phyloP scores from a whole-genome alignment of 768 basidiomycete genomes.

The Melanogaster broomeanus region DNA sequence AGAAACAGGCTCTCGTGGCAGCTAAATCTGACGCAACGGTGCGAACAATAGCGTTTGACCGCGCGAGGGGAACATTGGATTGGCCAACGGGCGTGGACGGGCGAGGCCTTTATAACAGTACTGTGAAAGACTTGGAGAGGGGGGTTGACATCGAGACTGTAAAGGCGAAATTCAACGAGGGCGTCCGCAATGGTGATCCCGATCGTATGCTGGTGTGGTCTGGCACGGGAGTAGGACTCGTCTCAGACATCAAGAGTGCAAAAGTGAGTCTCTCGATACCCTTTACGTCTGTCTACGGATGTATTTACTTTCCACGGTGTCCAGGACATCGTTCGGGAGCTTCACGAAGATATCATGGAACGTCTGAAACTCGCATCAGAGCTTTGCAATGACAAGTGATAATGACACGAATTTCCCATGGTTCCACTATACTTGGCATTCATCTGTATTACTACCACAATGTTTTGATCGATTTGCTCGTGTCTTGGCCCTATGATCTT shows the following conservation, averaged over 20 bases:
- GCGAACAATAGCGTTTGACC: constrained; percentile 66
- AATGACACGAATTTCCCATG: constrained; percentile 16
- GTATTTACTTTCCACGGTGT: constrained; percentile 6
- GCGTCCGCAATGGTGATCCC: constrained; percentile 44
- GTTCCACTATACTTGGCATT: constrained; percentile 18
- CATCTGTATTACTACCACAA: constrained; percentile 5
- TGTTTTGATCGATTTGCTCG: too few species aligned
- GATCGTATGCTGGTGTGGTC: constrained; percentile 66
- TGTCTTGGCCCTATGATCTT: too few species aligned
- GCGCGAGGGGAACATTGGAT: constrained; percentile 51
- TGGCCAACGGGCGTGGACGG: constrained; percentile 69
- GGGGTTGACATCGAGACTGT: constrained; percentile 47
- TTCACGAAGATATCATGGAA: constrained; percentile 47
- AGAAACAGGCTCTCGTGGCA: constrained; percentile 52
- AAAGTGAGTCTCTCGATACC: constrained; percentile 33
- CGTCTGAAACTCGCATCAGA: constrained; percentile 33
- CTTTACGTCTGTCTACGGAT: background rate
- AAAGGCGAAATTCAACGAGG: constrained; percentile 47
- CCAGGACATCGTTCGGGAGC: constrained; percentile 58
- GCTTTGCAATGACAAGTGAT: constrained; percentile 19
- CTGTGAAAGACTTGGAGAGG: constrained; percentile 56
- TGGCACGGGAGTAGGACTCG: constrained; percentile 62
- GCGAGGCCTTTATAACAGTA: constrained; percentile 46
- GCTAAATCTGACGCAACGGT: constrained; percentile 49
- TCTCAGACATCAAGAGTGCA: constrained; percentile 45